Conservation (phyloP, 192 early-diverging fungal genomes). For the Kickxella alabastrina region DNA sequence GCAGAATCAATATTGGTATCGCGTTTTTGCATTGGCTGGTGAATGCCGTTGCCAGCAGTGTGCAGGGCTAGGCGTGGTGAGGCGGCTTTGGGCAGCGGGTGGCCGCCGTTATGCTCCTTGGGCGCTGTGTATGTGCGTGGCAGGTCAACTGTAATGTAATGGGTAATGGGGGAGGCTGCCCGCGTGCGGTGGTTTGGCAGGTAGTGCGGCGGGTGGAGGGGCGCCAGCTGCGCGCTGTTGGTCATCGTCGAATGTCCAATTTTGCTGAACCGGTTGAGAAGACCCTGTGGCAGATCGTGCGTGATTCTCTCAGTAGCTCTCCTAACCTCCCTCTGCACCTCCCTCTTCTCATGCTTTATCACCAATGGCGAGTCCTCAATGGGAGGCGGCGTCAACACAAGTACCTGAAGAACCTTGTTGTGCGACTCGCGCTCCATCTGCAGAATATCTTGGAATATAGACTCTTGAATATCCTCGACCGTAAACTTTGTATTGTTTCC, state of each 20-base stretch:
- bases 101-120: constrained; percentile 44
- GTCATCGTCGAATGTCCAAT: constrained; percentile 22
- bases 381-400: constrained; percentile 43
- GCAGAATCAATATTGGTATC: too few species aligned
- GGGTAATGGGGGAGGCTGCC: constrained; percentile 25
- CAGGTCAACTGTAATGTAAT: constrained; percentile 35
- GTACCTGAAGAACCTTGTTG: constrained; percentile 27
- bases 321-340: constrained; percentile 11
- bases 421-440: constrained; percentile 52
- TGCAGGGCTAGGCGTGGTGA: constrained; percentile 17
- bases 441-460: constrained; percentile 36
- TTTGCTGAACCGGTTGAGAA: constrained; percentile 18
- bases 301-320: constrained; percentile 10
- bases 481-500: neutral
- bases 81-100: constrained; percentile 5
- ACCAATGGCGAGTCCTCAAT: constrained; percentile 49
- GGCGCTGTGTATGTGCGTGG: constrained; percentile 36
- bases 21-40: too few species aligned
- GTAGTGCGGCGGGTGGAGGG: constrained; percentile 11
- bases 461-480: constrained; percentile 21
- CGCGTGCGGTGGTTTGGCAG: constrained; percentile 34
- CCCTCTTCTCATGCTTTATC: constrained; percentile 14
- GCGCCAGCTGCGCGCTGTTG: constrained; percentile 11
- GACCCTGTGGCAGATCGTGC: constrained; percentile 21
- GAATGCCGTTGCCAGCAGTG: neutral